Percentiles rank a stretch among this genome's conserved stretches.
These are phyloP conservation scores for Fusarium sp. DNA, from an alignment of 2,329 filamentous ascomycete species.

Conservation along the genomic window DNA sequence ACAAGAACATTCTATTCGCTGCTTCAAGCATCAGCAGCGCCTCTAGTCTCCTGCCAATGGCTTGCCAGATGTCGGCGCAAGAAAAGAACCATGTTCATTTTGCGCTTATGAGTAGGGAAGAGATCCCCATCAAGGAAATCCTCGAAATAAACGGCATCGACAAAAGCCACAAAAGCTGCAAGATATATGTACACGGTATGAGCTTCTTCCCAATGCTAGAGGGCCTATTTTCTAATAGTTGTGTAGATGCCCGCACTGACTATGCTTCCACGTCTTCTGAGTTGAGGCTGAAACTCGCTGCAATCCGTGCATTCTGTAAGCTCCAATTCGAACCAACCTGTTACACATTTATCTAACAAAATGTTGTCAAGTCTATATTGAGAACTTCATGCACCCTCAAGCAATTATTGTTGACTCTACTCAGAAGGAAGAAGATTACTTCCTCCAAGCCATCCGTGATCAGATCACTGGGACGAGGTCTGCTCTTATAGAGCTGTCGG, in stretches of 20 bases:
- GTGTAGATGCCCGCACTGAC: slow-evolving; percentile 78
- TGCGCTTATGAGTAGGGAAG: slow-evolving; percentile 77
- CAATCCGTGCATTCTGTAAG: slow-evolving; percentile 71
- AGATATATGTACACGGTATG: slow-evolving; percentile 67
- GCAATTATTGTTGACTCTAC: slow-evolving; percentile 77
- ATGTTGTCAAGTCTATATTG: slow-evolving; percentile 66
- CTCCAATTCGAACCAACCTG: background rate
- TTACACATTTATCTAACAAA: slow-evolving; percentile 9
- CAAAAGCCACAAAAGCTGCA: slow-evolving; percentile 68
- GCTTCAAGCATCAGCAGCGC: slow-evolving; percentile 78
- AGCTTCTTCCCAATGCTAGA: background rate
- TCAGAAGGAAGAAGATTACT: slow-evolving; percentile 72
- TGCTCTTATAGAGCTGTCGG: slow-evolving; percentile 80
- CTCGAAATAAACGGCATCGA: slow-evolving; percentile 82
- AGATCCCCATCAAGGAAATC: slow-evolving; percentile 74
- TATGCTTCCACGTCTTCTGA: slow-evolving; percentile 75
- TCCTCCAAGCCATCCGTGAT: slow-evolving; percentile 67
- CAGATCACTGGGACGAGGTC: slow-evolving; percentile 61
- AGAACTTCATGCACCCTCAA: slow-evolving; percentile 79
- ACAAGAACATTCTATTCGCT: slow-evolving; percentile 81
- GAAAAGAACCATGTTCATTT: slow-evolving; percentile 82
- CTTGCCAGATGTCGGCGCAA: slow-evolving; percentile 83
- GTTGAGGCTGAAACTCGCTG: slow-evolving; percentile 71
- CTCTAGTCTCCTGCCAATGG: slow-evolving; percentile 78
- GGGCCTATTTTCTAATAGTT: slow-evolving; percentile 22